Evolutionary conservation across 1,284 basidiomycete species (phyloP).

Genomic region (Grifola frondosa): DNA sequence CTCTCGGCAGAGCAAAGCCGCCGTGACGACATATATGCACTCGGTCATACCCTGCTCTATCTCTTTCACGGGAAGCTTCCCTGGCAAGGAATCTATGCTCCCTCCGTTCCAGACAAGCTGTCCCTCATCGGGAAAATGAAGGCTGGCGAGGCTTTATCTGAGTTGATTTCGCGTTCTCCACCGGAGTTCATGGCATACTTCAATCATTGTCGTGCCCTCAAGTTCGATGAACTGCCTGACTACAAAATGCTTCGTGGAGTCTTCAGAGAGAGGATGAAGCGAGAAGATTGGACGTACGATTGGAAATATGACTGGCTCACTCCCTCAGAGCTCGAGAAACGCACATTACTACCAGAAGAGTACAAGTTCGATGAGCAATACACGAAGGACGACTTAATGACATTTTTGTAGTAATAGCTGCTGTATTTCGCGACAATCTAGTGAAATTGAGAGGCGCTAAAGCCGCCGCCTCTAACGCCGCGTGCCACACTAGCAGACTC

Average conservation of each 20-base stretch:
- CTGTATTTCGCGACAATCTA: too few relatives aligned
- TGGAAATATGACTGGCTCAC: constrained; percentile 12
- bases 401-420: too few relatives aligned
- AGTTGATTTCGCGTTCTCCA: constrained; percentile 10
- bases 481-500: too few relatives aligned
- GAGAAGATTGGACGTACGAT: constrained; percentile 10
- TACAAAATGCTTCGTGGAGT: constrained; percentile 11
- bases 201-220: constrained; percentile 11
- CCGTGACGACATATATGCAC: constrained; percentile 21
- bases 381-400: too few relatives aligned
- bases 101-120: not conserved
- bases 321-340: not conserved
- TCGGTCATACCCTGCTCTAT: constrained; percentile 15
- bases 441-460: too few relatives aligned
- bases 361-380: constrained; percentile 6
- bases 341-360: constrained; percentile 10
- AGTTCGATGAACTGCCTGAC: constrained; percentile 16
- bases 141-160: constrained; percentile 6
- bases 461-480: too few relatives aligned
- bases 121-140: constrained; percentile 16
- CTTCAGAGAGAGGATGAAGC: constrained; percentile 8
- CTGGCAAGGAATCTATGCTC: constrained; percentile 14
- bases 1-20: constrained; percentile 16
- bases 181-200: constrained; percentile 10
- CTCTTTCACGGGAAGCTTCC: constrained; percentile 19